These are phyloP conservation scores for Xylaria sp. DNA, from an alignment of 2,329 filamentous ascomycete species.

Conservation along the genomic window DNA sequence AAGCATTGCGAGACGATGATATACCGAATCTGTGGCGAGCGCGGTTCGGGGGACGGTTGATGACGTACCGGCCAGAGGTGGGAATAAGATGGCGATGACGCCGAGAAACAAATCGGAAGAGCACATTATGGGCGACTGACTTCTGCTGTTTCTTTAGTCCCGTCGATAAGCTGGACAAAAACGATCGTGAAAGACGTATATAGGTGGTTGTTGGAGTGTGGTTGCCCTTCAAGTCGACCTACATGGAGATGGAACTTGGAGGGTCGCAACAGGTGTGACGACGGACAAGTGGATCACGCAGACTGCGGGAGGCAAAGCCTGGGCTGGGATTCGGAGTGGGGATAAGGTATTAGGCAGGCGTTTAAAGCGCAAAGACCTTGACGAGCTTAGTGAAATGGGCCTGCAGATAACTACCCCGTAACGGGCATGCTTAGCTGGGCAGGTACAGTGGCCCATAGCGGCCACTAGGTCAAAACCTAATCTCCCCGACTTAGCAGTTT, in stretches of 20 bases:
- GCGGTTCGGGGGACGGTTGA: constrained; percentile 22
- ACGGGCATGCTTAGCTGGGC: background rate
- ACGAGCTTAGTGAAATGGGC: background rate
- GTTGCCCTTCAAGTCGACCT: background rate
- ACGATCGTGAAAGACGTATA: background rate
- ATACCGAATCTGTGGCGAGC: background rate
- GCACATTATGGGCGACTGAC: constrained; percentile 54
- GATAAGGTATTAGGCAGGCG: constrained; percentile 23
- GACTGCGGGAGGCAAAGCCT: constrained; percentile 1
- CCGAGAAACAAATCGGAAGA: constrained; percentile 67
- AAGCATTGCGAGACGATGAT: background rate
- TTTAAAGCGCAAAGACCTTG: constrained; percentile 17
- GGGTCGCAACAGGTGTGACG: constrained; percentile 4
- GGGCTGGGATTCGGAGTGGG: background rate
- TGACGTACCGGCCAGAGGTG: constrained; percentile 66
- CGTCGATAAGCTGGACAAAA: background rate
- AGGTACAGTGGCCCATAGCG: no score
- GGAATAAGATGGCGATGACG: constrained; percentile 68
- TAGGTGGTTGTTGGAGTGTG: background rate
- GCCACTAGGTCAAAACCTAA: no score
- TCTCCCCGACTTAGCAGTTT: no score
- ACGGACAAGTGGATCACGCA: constrained; percentile 26
- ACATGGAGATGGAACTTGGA: background rate
- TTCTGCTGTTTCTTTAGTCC: background rate
- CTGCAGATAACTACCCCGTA: background rate